phyloP scores from a whole-genome alignment of 495 filamentous ascomycete species.

The Lasiosphaeris hirsuta region DNA sequence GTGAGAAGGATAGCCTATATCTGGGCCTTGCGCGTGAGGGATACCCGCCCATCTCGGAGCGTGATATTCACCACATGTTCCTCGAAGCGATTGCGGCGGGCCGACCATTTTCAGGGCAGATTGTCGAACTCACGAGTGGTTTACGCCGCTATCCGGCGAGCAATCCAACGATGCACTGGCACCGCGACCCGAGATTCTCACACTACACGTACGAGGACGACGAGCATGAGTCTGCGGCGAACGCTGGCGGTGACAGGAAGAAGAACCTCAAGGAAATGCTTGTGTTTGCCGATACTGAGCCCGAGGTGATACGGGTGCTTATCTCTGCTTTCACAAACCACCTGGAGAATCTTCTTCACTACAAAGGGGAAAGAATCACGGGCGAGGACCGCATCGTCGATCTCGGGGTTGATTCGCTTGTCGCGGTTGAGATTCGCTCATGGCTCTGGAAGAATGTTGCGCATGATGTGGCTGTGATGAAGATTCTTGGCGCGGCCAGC shows the following conservation, averaged over 20 bases:
- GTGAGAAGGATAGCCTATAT: constrained; percentile 43
- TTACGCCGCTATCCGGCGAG: constrained; percentile 32
- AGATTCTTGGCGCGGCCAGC: constrained; percentile 44
- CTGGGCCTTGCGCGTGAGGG: constrained; percentile 41
- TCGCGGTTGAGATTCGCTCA: constrained; percentile 44
- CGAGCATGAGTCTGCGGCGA: not conserved
- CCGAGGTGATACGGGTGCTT: constrained; percentile 23
- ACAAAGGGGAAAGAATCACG: constrained; percentile 25
- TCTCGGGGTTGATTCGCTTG: constrained; percentile 48
- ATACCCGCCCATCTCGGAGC: constrained; percentile 55
- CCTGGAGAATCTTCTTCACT: constrained; percentile 31
- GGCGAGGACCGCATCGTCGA: constrained; percentile 25
- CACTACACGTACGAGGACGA: constrained; percentile 29
- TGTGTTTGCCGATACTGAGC: constrained; percentile 7
- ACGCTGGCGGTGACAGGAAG: not conserved
- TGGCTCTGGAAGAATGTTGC: constrained; percentile 46
- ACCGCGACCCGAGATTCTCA: constrained; percentile 38
- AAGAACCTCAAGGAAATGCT: constrained; percentile 27
- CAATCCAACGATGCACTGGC: constrained; percentile 33
- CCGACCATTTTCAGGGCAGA: constrained; percentile 18
- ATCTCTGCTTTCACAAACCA: constrained; percentile 22
- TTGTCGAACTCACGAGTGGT: constrained; percentile 39
- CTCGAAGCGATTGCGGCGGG: constrained; percentile 52
- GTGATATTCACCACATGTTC: constrained; percentile 58
- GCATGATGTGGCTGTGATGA: constrained; percentile 48